phyloP scores from a whole-genome alignment of 1,284 basidiomycete genomes.

The Taiwanofungus camphoratus region DNA sequence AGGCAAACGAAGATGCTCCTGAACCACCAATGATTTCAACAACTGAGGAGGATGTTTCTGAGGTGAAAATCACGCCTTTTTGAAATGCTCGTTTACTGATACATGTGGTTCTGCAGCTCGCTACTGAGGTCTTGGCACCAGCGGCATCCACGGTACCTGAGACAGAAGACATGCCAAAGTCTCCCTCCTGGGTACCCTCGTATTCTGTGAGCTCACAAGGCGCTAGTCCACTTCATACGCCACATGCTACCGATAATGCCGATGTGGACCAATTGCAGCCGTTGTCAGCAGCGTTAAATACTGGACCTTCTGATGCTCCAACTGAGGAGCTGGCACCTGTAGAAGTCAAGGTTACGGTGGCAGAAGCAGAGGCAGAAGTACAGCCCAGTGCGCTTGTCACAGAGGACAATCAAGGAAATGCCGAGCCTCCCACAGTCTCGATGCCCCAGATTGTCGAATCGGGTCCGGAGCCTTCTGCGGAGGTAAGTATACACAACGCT shows the following conservation, averaged over 20 bases:
- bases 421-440: too few species aligned
- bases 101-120: background rate
- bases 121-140: background rate
- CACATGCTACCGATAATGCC: conserved; percentile 16
- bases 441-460: conserved; percentile 8
- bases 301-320: too few species aligned
- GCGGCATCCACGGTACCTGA: background rate
- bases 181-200: conserved; percentile 32
- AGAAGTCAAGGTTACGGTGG: too few species aligned
- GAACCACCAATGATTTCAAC: conserved; percentile 3
- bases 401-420: too few species aligned
- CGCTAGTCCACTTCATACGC: conserved; percentile 16
- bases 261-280: conserved; percentile 19
- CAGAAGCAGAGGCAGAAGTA: too few species aligned
- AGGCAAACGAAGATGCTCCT: conserved; percentile 3
- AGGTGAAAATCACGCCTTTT: conserved; percentile 2
- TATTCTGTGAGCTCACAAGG: conserved; percentile 32
- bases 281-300: conserved; percentile 7
- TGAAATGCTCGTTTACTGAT: background rate
- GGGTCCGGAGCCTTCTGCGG: conserved; percentile 4
- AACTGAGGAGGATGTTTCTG: conserved; percentile 7
- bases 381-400: too few species aligned
- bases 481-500: conserved; percentile 3
- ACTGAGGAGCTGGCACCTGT: too few species aligned
- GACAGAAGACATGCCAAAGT: conserved; percentile 8